These are phyloP conservation scores for Plectosphaerella plurivora DNA, from an alignment of 2,329 filamentous ascomycete genomes.

Conservation along the genomic window DNA sequence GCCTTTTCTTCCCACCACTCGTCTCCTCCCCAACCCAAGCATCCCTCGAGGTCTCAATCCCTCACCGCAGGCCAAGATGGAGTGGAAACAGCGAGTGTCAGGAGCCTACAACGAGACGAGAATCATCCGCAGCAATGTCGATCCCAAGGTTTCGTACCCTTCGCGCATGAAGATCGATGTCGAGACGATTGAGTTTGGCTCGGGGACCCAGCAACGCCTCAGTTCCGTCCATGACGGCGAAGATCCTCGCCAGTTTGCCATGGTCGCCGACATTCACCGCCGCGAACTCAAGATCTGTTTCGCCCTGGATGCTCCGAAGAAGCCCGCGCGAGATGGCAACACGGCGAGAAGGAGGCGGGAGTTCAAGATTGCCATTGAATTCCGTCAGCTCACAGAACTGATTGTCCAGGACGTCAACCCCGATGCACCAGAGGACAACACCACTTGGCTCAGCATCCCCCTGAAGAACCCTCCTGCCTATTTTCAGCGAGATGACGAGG, in stretches of 20 bases:
- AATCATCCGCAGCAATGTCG: constrained; percentile 22
- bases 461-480: constrained; percentile 45
- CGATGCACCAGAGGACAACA: constrained; percentile 11
- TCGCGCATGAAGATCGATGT: constrained; percentile 35
- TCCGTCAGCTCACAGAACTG: constrained; percentile 42
- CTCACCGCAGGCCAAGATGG: too few species aligned
- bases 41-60: too few species aligned
- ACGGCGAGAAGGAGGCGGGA: constrained; percentile 7
- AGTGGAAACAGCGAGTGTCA: too few species aligned
- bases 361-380: constrained; percentile 39
- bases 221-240: constrained; percentile 3
- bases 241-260: constrained; percentile 16
- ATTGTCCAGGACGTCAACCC: not conserved
- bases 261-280: constrained; percentile 33
- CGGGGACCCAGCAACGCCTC: constrained; percentile 51
- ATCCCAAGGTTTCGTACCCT: constrained; percentile 22
- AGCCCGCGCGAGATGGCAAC: not conserved
- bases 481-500: constrained; percentile 16
- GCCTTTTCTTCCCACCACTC: too few species aligned
- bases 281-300: constrained; percentile 38
- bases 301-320: constrained; percentile 9
- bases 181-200: constrained; percentile 55
- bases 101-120: not conserved
- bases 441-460: constrained; percentile 37
- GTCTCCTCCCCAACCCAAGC: too few species aligned